Percentiles rank a stretch among this genome's conserved stretches.
phyloP scores from a whole-genome alignment of 331 rosid genomes.

The Pyrus hybrid region DNA sequence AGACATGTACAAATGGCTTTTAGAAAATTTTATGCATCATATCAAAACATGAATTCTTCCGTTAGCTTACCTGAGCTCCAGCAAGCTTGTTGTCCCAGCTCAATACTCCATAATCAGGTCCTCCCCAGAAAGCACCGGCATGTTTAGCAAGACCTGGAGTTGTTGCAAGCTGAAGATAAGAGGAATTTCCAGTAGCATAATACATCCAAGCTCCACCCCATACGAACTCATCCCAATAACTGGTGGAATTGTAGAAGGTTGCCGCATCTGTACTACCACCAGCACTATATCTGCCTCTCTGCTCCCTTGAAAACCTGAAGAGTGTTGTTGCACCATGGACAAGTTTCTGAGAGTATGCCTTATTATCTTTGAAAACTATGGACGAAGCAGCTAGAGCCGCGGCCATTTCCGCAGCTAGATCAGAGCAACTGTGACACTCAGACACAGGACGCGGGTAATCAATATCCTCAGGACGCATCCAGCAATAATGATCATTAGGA shows the following conservation, averaged over 20 bases:
- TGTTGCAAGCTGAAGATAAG: constrained; percentile 87
- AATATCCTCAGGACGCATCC: constrained; percentile 98
- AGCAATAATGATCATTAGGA: constrained; percentile 90
- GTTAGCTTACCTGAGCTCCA: constrained; percentile 82
- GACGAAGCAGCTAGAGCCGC: constrained; percentile 94
- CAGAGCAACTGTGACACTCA: constrained; percentile 54
- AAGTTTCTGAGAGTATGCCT: constrained; percentile 90
- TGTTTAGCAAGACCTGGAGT: constrained; percentile 69
- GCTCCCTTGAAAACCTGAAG: constrained; percentile 56
- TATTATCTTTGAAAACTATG: constrained; percentile 95
- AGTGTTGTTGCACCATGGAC: constrained; percentile 93
- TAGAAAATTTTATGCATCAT: background rate
- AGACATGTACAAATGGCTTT: background rate
- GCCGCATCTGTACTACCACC: constrained; percentile 57
- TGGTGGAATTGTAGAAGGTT: constrained; percentile 66
- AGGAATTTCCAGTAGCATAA: constrained; percentile 84
- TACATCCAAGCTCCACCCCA: constrained; percentile 99
- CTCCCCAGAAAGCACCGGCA: constrained; percentile 99
- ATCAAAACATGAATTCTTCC: background rate
- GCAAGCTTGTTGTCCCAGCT: constrained; percentile 99
- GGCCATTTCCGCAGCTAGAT: constrained; percentile 97
- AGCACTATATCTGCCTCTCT: constrained; percentile 74
- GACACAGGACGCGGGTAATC: constrained; percentile 69
- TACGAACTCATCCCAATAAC: constrained; percentile 80
- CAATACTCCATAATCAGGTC: constrained; percentile 86